A percentile compares a stretch with the other conserved stretches of the same genome.
Evolutionary conservation across 2,329 filamentous ascomycete genomes (phyloP).

Genomic region (Pseudogymnoascus sp.): DNA sequence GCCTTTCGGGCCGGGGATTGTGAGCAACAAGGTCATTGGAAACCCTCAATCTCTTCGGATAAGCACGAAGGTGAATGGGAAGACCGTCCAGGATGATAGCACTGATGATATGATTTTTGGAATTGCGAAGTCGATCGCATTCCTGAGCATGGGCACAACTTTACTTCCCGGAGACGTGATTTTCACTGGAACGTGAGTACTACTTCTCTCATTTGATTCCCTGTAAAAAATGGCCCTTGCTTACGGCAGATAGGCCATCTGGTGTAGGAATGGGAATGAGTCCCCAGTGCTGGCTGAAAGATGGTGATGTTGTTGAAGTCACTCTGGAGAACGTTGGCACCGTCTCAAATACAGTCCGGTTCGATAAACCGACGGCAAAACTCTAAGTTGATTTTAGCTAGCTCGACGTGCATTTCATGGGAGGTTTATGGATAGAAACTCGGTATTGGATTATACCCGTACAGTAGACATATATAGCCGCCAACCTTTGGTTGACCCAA

Average conservation of each 20-base stretch:
- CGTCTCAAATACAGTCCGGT: slow-evolving; percentile 45
- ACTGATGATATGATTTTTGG: slow-evolving; percentile 58
- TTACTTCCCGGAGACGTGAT: slow-evolving; percentile 57
- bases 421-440: slow-evolving; percentile 7
- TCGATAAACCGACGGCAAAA: slow-evolving; percentile 31
- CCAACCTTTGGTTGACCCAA: not conserved
- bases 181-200: slow-evolving; percentile 53
- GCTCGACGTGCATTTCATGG: not conserved
- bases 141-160: slow-evolving; percentile 54
- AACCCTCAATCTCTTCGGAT: slow-evolving; percentile 52
- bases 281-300: slow-evolving; percentile 59
- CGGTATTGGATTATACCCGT: slow-evolving; percentile 8
- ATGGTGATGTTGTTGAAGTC: slow-evolving; percentile 64
- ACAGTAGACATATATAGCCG: not conserved
- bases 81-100: slow-evolving; percentile 46
- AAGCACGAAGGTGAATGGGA: slow-evolving; percentile 51
- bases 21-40: slow-evolving; percentile 44
- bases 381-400: slow-evolving; percentile 20
- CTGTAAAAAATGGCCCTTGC: not conserved
- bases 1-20: slow-evolving; percentile 64
- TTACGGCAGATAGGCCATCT: slow-evolving; percentile 40
- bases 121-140: slow-evolving; percentile 49
- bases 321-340: slow-evolving; percentile 57
- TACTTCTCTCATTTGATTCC: slow-evolving; percentile 10
- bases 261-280: slow-evolving; percentile 64